These are phyloP conservation scores for Euphorbia schlechtendalii DNA, from an alignment of 441 rosid species.

Conservation along the genomic window DNA sequence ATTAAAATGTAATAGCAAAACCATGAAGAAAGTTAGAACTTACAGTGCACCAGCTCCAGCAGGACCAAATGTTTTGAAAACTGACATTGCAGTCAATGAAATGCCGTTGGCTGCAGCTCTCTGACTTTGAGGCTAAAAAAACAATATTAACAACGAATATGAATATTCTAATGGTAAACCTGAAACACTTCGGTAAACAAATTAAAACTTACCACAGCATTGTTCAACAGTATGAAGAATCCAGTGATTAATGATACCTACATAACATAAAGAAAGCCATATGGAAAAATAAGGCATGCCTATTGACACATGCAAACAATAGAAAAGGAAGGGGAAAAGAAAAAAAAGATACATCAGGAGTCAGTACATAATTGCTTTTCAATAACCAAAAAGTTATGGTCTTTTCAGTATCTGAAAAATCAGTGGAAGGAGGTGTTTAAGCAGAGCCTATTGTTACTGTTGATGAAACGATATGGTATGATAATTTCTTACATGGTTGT, in stretches of 20 bases:
- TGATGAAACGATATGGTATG: background rate
- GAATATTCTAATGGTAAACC: background rate
- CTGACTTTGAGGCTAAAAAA: constrained; percentile 42
- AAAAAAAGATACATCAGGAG: too few relatives aligned
- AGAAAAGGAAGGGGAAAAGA: too few relatives aligned
- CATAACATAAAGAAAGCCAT: constrained; percentile 8
- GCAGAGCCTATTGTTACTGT: background rate
- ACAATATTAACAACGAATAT: constrained; percentile 2
- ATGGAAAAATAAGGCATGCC: background rate
- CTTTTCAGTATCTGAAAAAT: too few relatives aligned
- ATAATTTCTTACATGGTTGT: background rate
- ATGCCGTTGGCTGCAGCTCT: constrained; percentile 78
- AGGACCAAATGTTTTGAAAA: constrained; percentile 71
- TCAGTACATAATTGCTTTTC: background rate
- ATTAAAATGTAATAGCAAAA: background rate
- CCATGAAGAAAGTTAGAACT: constrained; percentile 17
- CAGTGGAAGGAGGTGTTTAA: too few relatives aligned
- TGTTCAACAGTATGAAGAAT: constrained; percentile 49
- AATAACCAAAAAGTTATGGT: background rate
- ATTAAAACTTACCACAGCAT: constrained; percentile 44
- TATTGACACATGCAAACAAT: background rate
- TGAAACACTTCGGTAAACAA: background rate
- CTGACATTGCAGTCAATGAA: constrained; percentile 68
- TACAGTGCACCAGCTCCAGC: constrained; percentile 63
- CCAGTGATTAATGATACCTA: constrained; percentile 46